Evolutionary conservation across 305 asterid genomes (phyloP), one percentile per base, ranked within the genome.

Genomic region (Fraxinus ornus): DNA sequence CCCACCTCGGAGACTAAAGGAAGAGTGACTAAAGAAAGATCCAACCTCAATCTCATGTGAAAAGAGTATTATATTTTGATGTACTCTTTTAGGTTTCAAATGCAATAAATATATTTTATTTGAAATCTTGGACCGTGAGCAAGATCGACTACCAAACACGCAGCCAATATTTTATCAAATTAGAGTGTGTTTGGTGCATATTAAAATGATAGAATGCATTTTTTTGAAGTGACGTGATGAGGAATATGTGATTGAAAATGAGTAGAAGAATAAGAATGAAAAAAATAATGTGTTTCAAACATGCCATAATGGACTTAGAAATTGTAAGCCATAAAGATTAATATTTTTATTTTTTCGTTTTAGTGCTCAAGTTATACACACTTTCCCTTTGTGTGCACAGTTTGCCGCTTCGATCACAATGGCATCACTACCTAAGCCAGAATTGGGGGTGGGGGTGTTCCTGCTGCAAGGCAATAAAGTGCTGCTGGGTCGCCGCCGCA

Each of bases 401-500:
- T 17, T 52, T 52, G 62, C 22, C 8, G 1, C 62, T 17, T 52
- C 21, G 22, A 17, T 52, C 62, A 52, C 21, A 17, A 52, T 52
- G 62, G 22, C 86, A 80, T 82, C 81, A 32, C 84, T n/a, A 55
- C 26, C 86, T 30, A 57, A 76, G 80, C 92, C 84, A 19, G 85
- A 79, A 75, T 88, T 91, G 57, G 94, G 92, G 17, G 94, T 90
- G 13, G 93, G 84, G 6, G 91, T 92, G 9, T 90, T 92, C 82
- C 72, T 91, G 81, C 81, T 89, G 2, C 90, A 91, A n/a, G 97
- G 84, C 3, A 84, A 89, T 2, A 83, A 87, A 66, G 89, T 90
- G 82, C 80, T 92, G 68, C 81, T 92, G 57, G 97, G 94, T 26
- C 90, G 94, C 81, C 92, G 92, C 85, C 93, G 60, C 83, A 73